Percentiles rank a stretch among this genome's conserved stretches.
phyloP scores from a whole-genome alignment of 306 rosid genomes.

The Canavalia gladiata region DNA sequence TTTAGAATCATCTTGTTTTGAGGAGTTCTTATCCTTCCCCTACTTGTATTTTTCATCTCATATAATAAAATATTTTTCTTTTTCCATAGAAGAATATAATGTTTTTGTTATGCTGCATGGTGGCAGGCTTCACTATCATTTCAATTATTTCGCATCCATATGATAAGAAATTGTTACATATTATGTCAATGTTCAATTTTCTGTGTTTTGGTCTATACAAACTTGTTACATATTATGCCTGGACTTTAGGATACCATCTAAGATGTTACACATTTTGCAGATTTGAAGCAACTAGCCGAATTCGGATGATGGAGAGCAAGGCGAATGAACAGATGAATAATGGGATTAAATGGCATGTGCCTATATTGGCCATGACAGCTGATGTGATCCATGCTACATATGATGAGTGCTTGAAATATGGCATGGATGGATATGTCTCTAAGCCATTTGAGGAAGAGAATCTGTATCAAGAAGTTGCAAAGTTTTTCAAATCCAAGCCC shows the following conservation, averaged over 20 bases:
- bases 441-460: constrained; percentile 95
- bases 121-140: neutral
- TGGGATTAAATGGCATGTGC: constrained; percentile 67
- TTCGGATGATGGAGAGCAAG: constrained; percentile 76
- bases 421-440: constrained; percentile 95
- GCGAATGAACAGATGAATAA: constrained; percentile 63
- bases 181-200: neutral
- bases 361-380: constrained; percentile 92
- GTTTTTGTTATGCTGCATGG: neutral
- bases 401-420: constrained; percentile 79
- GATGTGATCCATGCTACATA: constrained; percentile 93
- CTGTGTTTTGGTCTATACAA: neutral
- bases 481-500: constrained; percentile 66
- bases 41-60: too few species aligned
- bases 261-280: constrained; percentile 53
- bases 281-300: constrained; percentile 79
- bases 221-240: constrained; percentile 4
- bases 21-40: neutral
- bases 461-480: constrained; percentile 82
- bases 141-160: neutral
- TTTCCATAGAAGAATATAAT: too few species aligned
- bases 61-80: too few species aligned
- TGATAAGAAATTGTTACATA: neutral
- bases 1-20: neutral
- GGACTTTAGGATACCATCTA: neutral